A percentile compares a stretch with the other conserved stretches of the same genome.
These are phyloP conservation scores for Chytriomyces confervae DNA, from an alignment of 192 early-diverging fungal species.

Conservation along the genomic window DNA sequence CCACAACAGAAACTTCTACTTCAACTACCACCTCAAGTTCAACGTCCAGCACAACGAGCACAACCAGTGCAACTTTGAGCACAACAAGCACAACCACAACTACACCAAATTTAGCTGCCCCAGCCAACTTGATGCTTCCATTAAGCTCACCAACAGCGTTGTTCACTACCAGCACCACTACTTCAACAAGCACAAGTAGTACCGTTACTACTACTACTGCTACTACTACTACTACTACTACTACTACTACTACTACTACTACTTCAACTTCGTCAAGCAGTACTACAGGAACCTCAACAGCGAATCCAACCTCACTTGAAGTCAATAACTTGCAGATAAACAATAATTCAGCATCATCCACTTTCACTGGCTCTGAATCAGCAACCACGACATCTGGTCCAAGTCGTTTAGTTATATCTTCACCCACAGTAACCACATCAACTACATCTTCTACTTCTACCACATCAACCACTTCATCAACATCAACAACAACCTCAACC, in stretches of 20 bases:
- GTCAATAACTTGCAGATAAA: neutral
- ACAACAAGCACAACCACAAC: constrained; percentile 11
- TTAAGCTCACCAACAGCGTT: neutral
- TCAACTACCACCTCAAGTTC: constrained; percentile 15
- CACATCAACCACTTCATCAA: neutral
- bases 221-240: constrained; percentile 1
- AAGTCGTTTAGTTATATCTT: neutral
- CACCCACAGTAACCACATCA: neutral
- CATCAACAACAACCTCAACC: neutral
- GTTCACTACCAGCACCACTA: neutral
- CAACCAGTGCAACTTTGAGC: neutral
- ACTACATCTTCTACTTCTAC: constrained; percentile 1
- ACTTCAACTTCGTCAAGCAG: constrained; percentile 1
- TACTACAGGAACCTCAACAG: neutral
- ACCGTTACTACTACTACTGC: neutral
- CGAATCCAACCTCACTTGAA: neutral
- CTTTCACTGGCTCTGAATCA: neutral
- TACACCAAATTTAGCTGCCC: neutral
- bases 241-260: neutral
- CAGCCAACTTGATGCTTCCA: neutral
- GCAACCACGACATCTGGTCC: neutral
- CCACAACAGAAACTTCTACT: neutral
- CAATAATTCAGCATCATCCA: neutral
- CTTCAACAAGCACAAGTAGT: neutral
- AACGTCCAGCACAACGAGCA: constrained; percentile 12